phyloP scores from a whole-genome alignment of 2,329 filamentous ascomycete genomes.

The Geosmithia morbida region DNA sequence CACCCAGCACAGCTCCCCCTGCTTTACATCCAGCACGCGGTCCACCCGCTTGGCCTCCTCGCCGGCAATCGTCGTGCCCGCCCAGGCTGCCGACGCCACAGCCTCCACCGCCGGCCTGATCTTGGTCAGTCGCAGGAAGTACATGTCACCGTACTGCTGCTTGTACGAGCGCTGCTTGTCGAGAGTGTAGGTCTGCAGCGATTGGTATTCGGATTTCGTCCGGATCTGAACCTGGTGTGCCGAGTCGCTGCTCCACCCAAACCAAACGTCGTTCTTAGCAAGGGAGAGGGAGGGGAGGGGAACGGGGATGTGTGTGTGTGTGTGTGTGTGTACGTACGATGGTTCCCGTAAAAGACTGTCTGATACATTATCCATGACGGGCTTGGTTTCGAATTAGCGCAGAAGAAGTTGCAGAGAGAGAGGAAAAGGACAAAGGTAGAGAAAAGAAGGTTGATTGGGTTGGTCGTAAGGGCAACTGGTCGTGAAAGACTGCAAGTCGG shows the following conservation, averaged over 20 bases:
- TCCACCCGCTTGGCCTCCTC: conserved; percentile 67
- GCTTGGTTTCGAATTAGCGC: neutral
- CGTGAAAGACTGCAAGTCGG: conserved; percentile 15
- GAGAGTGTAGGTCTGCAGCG: conserved; percentile 61
- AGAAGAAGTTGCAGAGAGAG: neutral
- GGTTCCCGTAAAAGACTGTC: conserved; percentile 18
- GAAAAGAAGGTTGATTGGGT: neutral
- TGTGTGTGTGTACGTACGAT: conserved; percentile 10
- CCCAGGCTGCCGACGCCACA: conserved; percentile 63
- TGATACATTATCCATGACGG: conserved; percentile 13
- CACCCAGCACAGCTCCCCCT: conserved; percentile 93
- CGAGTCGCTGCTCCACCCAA: conserved; percentile 15
- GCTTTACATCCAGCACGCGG: conserved; percentile 84
- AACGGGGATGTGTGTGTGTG: too few relatives aligned
- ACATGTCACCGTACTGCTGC: conserved; percentile 96
- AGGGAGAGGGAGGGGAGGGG: too few relatives aligned
- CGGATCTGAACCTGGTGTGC: conserved; percentile 32
- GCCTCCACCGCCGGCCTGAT: conserved; percentile 73
- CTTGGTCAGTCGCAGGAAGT: conserved; percentile 79
- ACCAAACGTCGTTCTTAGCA: neutral
- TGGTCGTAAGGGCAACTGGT: neutral
- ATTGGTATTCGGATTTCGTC: conserved; percentile 48
- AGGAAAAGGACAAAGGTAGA: neutral
- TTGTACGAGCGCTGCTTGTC: conserved; percentile 63
- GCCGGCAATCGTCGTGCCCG: conserved; percentile 60